A percentile compares a stretch with the other conserved stretches of the same genome.
phyloP scores from a whole-genome alignment of 2,329 filamentous ascomycete species.

The Fusarium concolor region DNA sequence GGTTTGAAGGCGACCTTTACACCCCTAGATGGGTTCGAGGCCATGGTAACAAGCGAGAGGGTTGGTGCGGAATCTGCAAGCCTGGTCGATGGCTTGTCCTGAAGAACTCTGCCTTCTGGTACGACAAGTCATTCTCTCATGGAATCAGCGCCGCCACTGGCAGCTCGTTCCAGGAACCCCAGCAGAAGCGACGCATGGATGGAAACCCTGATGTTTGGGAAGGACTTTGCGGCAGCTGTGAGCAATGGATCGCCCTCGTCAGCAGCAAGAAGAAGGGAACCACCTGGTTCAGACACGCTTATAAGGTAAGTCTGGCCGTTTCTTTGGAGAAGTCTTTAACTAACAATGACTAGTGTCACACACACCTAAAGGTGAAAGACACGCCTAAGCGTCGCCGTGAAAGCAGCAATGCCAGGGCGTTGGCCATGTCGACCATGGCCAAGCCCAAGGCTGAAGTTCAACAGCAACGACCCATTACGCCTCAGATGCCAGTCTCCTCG shows the following conservation, averaged over 20 bases:
- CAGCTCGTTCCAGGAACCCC: conserved; percentile 80
- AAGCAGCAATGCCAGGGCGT: conserved; percentile 62
- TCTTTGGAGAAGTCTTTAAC: conserved; percentile 2
- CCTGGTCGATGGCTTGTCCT: conserved; percentile 86
- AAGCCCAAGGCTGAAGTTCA: conserved; percentile 62
- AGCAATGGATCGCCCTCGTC: conserved; percentile 83
- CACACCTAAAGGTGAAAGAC: conserved; percentile 78
- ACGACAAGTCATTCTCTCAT: conserved; percentile 91
- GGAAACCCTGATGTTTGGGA: conserved; percentile 86
- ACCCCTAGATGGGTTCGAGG: conserved; percentile 87
- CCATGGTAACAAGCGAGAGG: conserved; percentile 87
- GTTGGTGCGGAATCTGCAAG: conserved; percentile 91
- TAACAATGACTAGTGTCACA: conserved; percentile 68
- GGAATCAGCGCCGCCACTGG: conserved; percentile 87
- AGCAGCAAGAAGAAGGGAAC: conserved; percentile 94
- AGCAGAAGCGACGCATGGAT: conserved; percentile 80
- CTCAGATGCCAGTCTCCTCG: conserved; percentile 44
- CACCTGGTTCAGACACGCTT: conserved; percentile 89
- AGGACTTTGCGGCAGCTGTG: conserved; percentile 80
- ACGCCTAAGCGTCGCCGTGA: conserved; percentile 75
- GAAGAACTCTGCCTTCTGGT: conserved; percentile 94
- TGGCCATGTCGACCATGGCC: conserved; percentile 57
- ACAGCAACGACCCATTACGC: conserved; percentile 50
- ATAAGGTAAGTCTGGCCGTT: conserved; percentile 71
- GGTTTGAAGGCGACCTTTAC: conserved; percentile 85